A percentile compares a stretch with the other conserved stretches of the same genome.
These are phyloP conservation scores for Pichia insulana DNA, from an alignment of 805 yeast species.

Conservation along the genomic window DNA sequence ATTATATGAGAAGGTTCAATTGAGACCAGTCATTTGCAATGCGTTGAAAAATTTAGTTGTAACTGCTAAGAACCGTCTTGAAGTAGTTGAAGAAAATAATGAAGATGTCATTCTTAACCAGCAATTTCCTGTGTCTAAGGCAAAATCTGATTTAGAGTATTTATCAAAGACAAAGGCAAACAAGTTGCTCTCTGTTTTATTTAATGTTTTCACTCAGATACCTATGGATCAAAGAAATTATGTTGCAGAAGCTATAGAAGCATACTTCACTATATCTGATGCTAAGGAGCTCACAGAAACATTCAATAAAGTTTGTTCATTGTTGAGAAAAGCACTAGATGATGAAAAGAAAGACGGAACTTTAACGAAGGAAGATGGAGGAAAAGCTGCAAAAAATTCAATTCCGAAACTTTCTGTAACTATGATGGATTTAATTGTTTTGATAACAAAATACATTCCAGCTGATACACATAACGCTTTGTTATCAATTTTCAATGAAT, in stretches of 20 bases:
- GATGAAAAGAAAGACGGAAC: slow-evolving; percentile 35
- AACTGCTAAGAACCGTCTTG: slow-evolving; percentile 32
- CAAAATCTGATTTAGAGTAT: slow-evolving; percentile 52
- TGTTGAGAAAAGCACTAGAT: slow-evolving; percentile 68
- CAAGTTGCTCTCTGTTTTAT: slow-evolving; percentile 75
- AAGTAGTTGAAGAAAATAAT: slow-evolving; percentile 52
- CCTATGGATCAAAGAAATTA: slow-evolving; percentile 74
- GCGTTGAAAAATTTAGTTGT: slow-evolving; percentile 72
- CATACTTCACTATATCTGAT: slow-evolving; percentile 63
- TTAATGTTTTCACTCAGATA: slow-evolving; percentile 90
- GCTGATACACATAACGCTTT: slow-evolving; percentile 59
- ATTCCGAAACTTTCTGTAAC: slow-evolving; percentile 60
- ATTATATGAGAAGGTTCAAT: slow-evolving; percentile 63
- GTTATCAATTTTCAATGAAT: slow-evolving; percentile 65
- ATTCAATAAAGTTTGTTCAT: slow-evolving; percentile 77
- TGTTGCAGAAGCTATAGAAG: slow-evolving; percentile 79
- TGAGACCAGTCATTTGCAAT: slow-evolving; percentile 78
- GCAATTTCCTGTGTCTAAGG: slow-evolving; percentile 49
- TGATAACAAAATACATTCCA: slow-evolving; percentile 81
- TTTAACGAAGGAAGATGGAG: slow-evolving; percentile 24
- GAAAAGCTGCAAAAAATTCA: slow-evolving; percentile 27
- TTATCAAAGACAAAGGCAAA: slow-evolving; percentile 53
- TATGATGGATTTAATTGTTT: slow-evolving; percentile 84
- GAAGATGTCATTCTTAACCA: slow-evolving; percentile 53
- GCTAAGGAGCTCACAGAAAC: slow-evolving; percentile 60